Conservation (phyloP, 2,329 filamentous ascomycete genomes). For the Pestalotiopsis sp. region DNA sequence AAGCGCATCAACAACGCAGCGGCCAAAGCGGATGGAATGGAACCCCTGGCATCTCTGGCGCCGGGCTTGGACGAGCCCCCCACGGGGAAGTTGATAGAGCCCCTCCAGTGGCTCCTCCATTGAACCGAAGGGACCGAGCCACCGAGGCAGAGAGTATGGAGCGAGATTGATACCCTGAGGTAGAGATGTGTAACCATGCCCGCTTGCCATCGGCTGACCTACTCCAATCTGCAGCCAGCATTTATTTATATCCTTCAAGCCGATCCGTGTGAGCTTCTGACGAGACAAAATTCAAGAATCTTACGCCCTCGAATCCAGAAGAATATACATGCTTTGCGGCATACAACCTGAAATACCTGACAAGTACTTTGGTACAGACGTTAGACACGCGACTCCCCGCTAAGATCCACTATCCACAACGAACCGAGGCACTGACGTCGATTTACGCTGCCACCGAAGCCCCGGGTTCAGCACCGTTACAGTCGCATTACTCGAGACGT, state of each 20-base stretch:
- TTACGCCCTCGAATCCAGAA: background rate
- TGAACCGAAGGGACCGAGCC: slow-evolving; percentile 10
- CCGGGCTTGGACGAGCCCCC: background rate
- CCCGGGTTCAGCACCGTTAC: background rate
- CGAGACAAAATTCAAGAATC: background rate
- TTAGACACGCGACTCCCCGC: background rate
- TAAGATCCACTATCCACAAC: background rate
- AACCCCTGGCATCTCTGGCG: background rate
- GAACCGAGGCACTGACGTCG: slow-evolving; percentile 15
- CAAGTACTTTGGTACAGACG: background rate
- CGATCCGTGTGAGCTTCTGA: background rate
- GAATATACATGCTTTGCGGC: background rate
- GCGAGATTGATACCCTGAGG: background rate
- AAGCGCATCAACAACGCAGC: background rate
- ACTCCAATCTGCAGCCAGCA: background rate
- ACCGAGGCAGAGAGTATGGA: slow-evolving; percentile 10
- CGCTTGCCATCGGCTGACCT: background rate
- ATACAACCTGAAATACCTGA: background rate
- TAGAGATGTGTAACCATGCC: background rate
- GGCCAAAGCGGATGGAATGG: background rate
- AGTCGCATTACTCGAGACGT: slow-evolving; percentile 6
- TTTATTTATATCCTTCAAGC: background rate
- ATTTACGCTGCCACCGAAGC: background rate
- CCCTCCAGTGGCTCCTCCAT: slow-evolving; percentile 11
- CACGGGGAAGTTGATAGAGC: background rate